A percentile compares a stretch with the other conserved stretches of the same genome.
phyloP scores from a whole-genome alignment of 176 grass and related monocot genomes.

The Phragmites australis region DNA sequence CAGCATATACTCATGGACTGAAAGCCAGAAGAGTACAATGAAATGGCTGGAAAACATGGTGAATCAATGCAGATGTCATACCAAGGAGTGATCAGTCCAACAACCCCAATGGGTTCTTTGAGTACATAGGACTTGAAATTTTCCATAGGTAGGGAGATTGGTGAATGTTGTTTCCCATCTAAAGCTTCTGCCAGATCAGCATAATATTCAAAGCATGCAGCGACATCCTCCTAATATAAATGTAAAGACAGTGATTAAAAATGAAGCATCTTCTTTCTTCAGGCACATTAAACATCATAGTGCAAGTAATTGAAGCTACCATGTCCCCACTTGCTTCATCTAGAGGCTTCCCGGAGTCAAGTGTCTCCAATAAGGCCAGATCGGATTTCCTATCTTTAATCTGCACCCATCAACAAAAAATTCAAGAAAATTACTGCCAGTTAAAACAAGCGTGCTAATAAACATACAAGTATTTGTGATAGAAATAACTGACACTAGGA shows the following conservation, averaged over 20 bases:
- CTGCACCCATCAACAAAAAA: slow-evolving; percentile 44
- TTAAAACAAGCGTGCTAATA: slow-evolving; percentile 2
- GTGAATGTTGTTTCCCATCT: slow-evolving; percentile 71
- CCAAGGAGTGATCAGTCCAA: slow-evolving; percentile 95
- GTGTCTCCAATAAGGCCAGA: slow-evolving; percentile 69
- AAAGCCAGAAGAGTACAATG: not conserved
- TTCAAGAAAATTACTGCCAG: slow-evolving; percentile 16
- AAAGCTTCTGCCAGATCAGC: slow-evolving; percentile 82
- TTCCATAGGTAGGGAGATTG: slow-evolving; percentile 81
- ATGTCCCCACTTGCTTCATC: slow-evolving; percentile 85
- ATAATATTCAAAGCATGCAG: slow-evolving; percentile 91
- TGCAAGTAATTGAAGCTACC: slow-evolving; percentile 38
- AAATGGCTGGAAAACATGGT: slow-evolving; percentile 7
- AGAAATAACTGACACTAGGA: not conserved
- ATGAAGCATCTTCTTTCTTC: not conserved
- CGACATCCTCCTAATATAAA: slow-evolving; percentile 83
- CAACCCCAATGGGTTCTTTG: slow-evolving; percentile 95
- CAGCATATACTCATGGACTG: not conserved
- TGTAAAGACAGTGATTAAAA: slow-evolving; percentile 31
- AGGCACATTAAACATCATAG: not conserved
- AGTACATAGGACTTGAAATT: slow-evolving; percentile 74
- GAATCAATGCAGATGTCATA: slow-evolving; percentile 48
- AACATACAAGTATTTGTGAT: not conserved
- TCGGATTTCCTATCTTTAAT: slow-evolving; percentile 81
- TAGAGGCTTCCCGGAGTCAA: slow-evolving; percentile 91